Conservation (phyloP, 352 stramenopile genomes). For the Phytophthora sojae region DNA sequence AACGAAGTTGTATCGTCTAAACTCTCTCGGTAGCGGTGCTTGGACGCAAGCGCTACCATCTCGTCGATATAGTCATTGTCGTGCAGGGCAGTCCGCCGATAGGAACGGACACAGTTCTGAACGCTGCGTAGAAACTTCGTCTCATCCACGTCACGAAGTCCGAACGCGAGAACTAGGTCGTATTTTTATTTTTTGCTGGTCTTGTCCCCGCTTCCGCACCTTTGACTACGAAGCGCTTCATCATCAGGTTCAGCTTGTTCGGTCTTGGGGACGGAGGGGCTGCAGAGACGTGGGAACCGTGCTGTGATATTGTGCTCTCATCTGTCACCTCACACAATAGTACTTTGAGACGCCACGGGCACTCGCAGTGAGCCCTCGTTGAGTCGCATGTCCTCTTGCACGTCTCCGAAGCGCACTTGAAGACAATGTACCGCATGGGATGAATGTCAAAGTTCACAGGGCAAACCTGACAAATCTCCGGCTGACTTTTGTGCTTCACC, state of each 20-base stretch:
- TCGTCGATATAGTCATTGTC: too few relatives aligned
- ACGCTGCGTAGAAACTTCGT: too few relatives aligned
- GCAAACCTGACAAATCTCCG: slow-evolving; percentile 7
- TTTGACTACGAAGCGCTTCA: not conserved
- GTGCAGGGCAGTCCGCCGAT: too few relatives aligned
- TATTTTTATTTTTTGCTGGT: not conserved
- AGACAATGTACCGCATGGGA: slow-evolving; percentile 4
- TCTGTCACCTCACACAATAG: not conserved
- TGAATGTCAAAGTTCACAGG: slow-evolving; percentile 4
- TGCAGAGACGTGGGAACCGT: not conserved
- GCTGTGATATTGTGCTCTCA: not conserved
- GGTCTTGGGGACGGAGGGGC: not conserved
- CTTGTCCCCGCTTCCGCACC: not conserved
- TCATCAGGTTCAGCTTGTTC: not conserved
- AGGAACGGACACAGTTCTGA: too few relatives aligned
- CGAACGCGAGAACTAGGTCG: not conserved
- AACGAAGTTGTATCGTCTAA: too few relatives aligned
- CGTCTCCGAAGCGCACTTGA: not conserved
- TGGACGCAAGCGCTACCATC: too few relatives aligned
- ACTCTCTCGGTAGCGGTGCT: too few relatives aligned
- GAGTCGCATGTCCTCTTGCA: not conserved
- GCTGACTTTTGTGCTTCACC: slow-evolving; percentile 1
- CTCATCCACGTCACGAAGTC: too few relatives aligned
- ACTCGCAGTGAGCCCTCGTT: not conserved
- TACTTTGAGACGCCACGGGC: not conserved